Evolutionary conservation across 148 eudicot genomes (phyloP).

Genomic region (Cornus suecica): DNA sequence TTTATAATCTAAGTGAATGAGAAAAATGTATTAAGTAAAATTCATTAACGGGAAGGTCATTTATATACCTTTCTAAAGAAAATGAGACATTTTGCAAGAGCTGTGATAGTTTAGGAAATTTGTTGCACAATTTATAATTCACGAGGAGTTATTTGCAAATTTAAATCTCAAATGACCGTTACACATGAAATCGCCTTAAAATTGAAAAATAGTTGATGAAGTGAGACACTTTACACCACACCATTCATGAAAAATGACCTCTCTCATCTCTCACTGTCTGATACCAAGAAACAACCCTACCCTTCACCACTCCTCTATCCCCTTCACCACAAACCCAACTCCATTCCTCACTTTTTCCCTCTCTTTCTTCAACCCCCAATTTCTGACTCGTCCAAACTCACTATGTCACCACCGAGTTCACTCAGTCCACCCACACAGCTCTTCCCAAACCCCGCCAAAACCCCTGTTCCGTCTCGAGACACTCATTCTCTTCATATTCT

Average conservation of each 20-base stretch:
- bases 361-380: neutral
- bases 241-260: neutral
- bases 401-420: neutral
- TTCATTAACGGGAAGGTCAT: too few relatives aligned
- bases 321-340: neutral
- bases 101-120: too few relatives aligned
- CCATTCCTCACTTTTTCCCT: neutral
- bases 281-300: neutral
- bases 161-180: too few relatives aligned
- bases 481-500: conserved; percentile 6
- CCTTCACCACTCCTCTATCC: neutral
- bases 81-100: too few relatives aligned
- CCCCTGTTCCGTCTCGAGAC: neutral
- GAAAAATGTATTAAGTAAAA: too few relatives aligned
- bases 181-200: too few relatives aligned
- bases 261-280: neutral
- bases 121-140: too few relatives aligned
- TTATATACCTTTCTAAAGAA: too few relatives aligned
- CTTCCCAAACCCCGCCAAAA: neutral
- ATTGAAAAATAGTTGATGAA: neutral
- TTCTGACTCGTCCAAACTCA: neutral
- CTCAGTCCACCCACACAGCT: neutral
- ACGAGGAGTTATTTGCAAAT: too few relatives aligned
- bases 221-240: neutral
- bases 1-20: too few relatives aligned